Conservation (phyloP, 129 eudicot species). For the Artemisia tridentata region DNA sequence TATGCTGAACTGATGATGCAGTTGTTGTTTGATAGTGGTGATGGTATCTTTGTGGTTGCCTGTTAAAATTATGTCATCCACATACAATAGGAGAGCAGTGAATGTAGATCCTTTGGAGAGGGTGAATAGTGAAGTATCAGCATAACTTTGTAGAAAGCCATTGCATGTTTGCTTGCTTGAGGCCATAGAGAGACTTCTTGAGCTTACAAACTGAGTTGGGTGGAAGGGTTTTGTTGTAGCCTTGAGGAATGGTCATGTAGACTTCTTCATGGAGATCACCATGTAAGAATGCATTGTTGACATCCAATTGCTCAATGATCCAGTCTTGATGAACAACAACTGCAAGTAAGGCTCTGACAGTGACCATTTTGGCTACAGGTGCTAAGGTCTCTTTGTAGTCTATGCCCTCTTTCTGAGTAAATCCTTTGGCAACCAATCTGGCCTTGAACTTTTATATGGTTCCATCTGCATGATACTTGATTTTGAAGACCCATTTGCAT, state of each 20-base stretch:
- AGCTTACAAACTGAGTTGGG: no score
- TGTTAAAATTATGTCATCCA: background rate
- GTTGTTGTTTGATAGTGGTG: background rate
- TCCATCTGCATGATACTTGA: background rate
- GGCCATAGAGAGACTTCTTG: background rate
- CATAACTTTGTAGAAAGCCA: background rate
- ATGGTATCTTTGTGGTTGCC: background rate
- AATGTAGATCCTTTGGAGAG: background rate
- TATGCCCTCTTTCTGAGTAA: background rate
- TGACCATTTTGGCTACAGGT: no score
- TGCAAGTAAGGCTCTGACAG: no score
- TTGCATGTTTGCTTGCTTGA: background rate
- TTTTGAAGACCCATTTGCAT: background rate
- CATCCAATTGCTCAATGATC: no score
- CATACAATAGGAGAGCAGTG: background rate
- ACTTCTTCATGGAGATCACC: no score
- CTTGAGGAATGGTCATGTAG: no score
- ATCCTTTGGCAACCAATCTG: background rate
- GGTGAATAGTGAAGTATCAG: background rate
- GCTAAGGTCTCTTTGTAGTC: no score
- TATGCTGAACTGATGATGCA: background rate
- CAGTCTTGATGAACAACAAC: no score
- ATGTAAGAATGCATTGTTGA: no score
- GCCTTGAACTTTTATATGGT: background rate
- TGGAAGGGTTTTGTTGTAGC: no score